Base-by-base conservation (phyloP, 2,329 filamentous ascomycete genomes). In the Paracoccidioides brasiliensis region DNA sequence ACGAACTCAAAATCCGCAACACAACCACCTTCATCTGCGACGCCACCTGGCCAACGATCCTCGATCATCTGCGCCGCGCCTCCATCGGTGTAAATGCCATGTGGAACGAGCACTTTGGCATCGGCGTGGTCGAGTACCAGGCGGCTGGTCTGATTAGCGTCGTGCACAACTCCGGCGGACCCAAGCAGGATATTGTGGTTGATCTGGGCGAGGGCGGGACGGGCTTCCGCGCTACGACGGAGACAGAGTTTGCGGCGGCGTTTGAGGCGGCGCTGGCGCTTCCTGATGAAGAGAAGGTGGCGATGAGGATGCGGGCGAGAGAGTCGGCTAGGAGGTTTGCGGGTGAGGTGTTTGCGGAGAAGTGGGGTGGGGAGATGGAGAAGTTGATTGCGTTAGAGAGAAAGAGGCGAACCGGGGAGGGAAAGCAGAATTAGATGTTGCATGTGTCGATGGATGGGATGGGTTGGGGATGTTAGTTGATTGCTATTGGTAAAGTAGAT, bases 31-130 rank as follows among this genome's bases (percentile, higher is more conserved):
- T 98, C 68, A 81, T 94, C 60, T 84, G 90, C 55, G 90, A 98
- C 68, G 90, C 89, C 0, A 83, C 86, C 32, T 98, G 91, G 90
- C 82, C 86, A 3, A 81, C 89, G 62, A 88, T 98, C 54, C 76
- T 96, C 8, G 79, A 86, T 37, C 90, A 88, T 81, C 76, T 97
- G 58, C 76, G 81, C 54, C 82, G 77, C 59, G 84, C 86, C 3
- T 91, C 83, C 15, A 81, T 98, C 1, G 93, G 93, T 52, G 90
- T 95, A 35, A 98, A 98, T 64, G 89, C 87, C 65, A 98, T 98
- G 93, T 98, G 93, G 91, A 97, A 96, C 69, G 93, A 98, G 74
- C 93, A 98, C 70, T 98, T 98, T 68, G 93, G 93, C 28, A 98
- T 98, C 57, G 93, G 93, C 1, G 90, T 97, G 14, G 93, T 98